phyloP scores from a whole-genome alignment of 1,284 basidiomycete species.

The Cutaneotrichosporon dermatis region DNA sequence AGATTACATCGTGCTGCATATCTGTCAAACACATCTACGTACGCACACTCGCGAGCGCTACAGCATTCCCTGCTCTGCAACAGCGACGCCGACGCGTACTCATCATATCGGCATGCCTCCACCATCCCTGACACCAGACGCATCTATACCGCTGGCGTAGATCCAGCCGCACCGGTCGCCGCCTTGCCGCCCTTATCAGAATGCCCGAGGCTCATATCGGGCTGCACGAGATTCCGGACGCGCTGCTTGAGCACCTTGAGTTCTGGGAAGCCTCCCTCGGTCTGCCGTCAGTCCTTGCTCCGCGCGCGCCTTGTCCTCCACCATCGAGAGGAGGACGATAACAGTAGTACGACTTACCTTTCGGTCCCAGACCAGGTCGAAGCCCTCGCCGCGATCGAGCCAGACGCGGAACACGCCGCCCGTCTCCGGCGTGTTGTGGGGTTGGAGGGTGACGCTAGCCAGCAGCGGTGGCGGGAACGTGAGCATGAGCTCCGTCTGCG shows the following conservation, averaged over 20 bases:
- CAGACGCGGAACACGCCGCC: slow-evolving; percentile 83
- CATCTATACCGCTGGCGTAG: not conserved
- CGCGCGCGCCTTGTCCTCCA: too few relatives aligned
- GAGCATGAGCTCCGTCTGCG: slow-evolving; percentile 78
- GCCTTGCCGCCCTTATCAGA: slow-evolving; percentile 55
- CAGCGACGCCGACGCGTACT: too few relatives aligned
- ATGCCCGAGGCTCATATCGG: slow-evolving; percentile 73
- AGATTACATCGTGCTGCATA: too few relatives aligned
- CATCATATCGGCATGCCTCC: too few relatives aligned
- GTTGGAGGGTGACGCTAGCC: slow-evolving; percentile 63
- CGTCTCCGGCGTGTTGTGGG: slow-evolving; percentile 72
- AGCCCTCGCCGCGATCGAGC: slow-evolving; percentile 54
- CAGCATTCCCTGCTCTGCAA: too few relatives aligned
- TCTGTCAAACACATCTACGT: too few relatives aligned
- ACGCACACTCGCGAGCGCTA: too few relatives aligned
- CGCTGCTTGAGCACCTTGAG: slow-evolving; percentile 68
- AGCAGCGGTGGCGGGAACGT: slow-evolving; percentile 76
- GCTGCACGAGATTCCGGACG: slow-evolving; percentile 73
- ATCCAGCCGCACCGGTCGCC: not conserved
- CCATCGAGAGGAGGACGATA: too few relatives aligned
- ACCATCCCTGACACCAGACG: not conserved
- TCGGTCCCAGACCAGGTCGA: slow-evolving; percentile 47
- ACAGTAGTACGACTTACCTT: too few relatives aligned
- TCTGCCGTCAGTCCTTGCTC: slow-evolving; percentile 54
- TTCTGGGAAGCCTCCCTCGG: slow-evolving; percentile 87